Percentiles rank a stretch among this genome's conserved stretches.
phyloP scores from a whole-genome alignment of 441 rosid species.

The Pelargonium cotyledonis region DNA sequence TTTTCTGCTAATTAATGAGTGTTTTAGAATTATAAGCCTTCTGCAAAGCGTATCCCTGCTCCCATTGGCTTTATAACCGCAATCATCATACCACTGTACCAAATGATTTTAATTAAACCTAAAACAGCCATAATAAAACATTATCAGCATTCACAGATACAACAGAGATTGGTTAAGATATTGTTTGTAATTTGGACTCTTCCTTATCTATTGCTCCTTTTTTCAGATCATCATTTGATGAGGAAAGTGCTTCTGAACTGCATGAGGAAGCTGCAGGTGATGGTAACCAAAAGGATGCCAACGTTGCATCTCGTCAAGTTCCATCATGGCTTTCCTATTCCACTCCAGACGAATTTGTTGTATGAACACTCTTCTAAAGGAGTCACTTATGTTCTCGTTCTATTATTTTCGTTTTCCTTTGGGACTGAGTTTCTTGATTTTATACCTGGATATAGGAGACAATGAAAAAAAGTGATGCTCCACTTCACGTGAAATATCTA shows the following conservation, averaged over 20 bases:
- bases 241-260: conserved; percentile 49
- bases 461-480: conserved; percentile 80
- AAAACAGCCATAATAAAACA: background rate
- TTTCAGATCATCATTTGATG: conserved; percentile 81
- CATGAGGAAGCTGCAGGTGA: conserved; percentile 53
- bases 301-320: conserved; percentile 47
- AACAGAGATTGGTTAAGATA: conserved; percentile 12
- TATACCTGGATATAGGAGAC: conserved; percentile 55
- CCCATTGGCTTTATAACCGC: background rate
- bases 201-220: conserved; percentile 12
- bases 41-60: background rate
- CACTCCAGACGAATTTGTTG: conserved; percentile 90
- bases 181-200: background rate
- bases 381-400: conserved; percentile 15
- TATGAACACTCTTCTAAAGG: conserved; percentile 32
- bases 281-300: conserved; percentile 37
- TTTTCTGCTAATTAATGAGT: conserved; percentile 12
- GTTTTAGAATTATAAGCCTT: background rate
- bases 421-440: conserved; percentile 22
- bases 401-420: conserved; percentile 18
- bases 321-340: conserved; percentile 87
- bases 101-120: background rate
- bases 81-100: background rate
- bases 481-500: conserved; percentile 86
- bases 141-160: background rate